Evolutionary conservation across 441 rosid genomes (phyloP).

Genomic region (Flueggea neowawraea): DNA sequence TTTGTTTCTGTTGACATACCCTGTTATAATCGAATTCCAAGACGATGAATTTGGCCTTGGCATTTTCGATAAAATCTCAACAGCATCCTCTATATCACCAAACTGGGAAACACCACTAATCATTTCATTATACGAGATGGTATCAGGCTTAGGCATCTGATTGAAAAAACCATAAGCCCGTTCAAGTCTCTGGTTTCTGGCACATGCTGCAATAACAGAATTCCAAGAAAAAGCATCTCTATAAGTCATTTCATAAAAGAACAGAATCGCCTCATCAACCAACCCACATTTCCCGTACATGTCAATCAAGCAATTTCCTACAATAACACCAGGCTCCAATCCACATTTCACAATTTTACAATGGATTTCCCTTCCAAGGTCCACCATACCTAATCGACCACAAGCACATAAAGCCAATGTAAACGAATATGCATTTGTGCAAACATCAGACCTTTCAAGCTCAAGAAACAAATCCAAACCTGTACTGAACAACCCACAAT

Average conservation of each 20-base stretch:
- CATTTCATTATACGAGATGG: slow-evolving; percentile 72
- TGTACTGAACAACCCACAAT: slow-evolving; percentile 39
- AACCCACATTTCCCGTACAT: slow-evolving; percentile 76
- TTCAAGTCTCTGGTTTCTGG: slow-evolving; percentile 55
- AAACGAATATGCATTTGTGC: slow-evolving; percentile 55
- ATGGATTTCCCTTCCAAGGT: slow-evolving; percentile 52
- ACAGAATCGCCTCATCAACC: slow-evolving; percentile 48
- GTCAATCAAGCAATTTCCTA: slow-evolving; percentile 76
- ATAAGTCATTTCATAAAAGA: slow-evolving; percentile 39
- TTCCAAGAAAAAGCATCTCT: slow-evolving; percentile 84
- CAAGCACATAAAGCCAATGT: slow-evolving; percentile 65
- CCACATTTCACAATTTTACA: slow-evolving; percentile 56
- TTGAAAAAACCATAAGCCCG: slow-evolving; percentile 44
- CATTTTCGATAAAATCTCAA: slow-evolving; percentile 37
- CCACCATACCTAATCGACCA: slow-evolving; percentile 34
- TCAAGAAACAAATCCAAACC: slow-evolving; percentile 51
- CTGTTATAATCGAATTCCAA: slow-evolving; percentile 80
- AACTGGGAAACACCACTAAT: slow-evolving; percentile 63
- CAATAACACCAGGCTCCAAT: slow-evolving; percentile 34
- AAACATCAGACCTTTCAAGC: slow-evolving; percentile 43
- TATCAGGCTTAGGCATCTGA: slow-evolving; percentile 65
- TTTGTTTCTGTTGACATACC: slow-evolving; percentile 50
- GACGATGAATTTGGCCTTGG: slow-evolving; percentile 68
- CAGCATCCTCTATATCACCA: slow-evolving; percentile 47
- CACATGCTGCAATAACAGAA: slow-evolving; percentile 64